Evolutionary conservation across 495 filamentous ascomycete species (phyloP).

Genomic region (Cenococcum geophilum): DNA sequence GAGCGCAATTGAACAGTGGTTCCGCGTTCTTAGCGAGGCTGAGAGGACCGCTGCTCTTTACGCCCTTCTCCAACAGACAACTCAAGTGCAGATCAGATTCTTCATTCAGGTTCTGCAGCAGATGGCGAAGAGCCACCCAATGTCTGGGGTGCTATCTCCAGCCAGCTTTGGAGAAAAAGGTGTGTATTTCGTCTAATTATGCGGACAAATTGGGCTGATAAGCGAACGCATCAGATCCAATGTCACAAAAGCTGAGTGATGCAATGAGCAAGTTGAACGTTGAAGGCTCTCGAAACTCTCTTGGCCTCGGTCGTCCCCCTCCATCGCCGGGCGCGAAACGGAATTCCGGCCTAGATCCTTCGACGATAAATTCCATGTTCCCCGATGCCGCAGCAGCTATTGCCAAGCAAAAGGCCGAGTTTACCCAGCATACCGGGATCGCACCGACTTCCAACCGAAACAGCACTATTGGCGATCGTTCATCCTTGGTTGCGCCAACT

Average conservation of each 20-base stretch:
- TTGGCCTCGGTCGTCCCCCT: conserved; percentile 61
- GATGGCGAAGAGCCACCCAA: conserved; percentile 96
- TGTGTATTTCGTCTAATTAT: conserved; percentile 37
- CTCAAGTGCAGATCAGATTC: conserved; percentile 97
- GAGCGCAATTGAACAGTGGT: conserved; percentile 99
- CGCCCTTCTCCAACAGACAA: conserved; percentile 93
- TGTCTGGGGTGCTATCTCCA: conserved; percentile 92
- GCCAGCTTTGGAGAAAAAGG: conserved; percentile 94
- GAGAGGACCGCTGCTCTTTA: conserved; percentile 94
- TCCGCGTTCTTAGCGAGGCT: conserved; percentile 91
- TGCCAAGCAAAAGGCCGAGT: conserved; percentile 94
- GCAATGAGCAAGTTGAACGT: conserved; percentile 94
- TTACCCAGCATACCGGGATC: conserved; percentile 87
- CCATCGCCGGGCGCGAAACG: conserved; percentile 74
- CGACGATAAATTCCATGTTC: conserved; percentile 98
- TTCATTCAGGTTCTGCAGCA: conserved; percentile 98
- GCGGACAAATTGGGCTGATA: not conserved
- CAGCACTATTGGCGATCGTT: conserved; percentile 77
- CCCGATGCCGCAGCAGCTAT: conserved; percentile 96
- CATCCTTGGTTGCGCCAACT: conserved; percentile 69
- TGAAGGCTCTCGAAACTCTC: conserved; percentile 77
- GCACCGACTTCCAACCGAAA: conserved; percentile 89
- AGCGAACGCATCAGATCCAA: conserved; percentile 62
- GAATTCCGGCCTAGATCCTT: conserved; percentile 85
- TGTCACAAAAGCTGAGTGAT: conserved; percentile 93